A percentile compares a stretch with the other conserved stretches of the same genome.
phyloP scores from a whole-genome alignment of 75 land plant species.

The Chamaecyparis obtusa region DNA sequence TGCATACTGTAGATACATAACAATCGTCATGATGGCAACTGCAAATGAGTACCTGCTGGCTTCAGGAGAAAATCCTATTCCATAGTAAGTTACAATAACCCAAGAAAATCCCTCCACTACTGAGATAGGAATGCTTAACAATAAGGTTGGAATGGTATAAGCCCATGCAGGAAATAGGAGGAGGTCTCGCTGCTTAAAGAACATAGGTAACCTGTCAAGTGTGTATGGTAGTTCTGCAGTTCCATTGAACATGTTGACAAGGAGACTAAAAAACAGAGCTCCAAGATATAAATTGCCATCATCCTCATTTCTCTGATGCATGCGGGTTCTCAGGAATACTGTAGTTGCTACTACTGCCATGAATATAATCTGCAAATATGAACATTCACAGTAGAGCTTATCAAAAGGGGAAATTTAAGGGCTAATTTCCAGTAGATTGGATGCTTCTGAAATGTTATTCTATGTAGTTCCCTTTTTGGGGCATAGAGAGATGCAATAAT shows the following conservation, averaged over 20 bases:
- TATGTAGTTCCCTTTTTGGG: too few relatives aligned
- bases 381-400: background rate
- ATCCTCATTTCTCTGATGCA: slow-evolving; percentile 16
- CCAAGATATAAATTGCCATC: slow-evolving; percentile 21
- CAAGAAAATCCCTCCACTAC: slow-evolving; percentile 27
- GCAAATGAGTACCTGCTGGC: slow-evolving; percentile 19
- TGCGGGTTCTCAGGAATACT: slow-evolving; percentile 20
- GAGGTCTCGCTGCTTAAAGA: slow-evolving; percentile 24
- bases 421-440: background rate
- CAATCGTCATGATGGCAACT: background rate
- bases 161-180: slow-evolving; percentile 29
- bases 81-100: slow-evolving; percentile 24
- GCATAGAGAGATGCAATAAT: too few relatives aligned
- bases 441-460: background rate
- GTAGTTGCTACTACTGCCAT: slow-evolving; percentile 20
- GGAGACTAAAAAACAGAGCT: slow-evolving; percentile 27
- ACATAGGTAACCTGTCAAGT: slow-evolving; percentile 22
- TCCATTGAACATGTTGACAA: slow-evolving; percentile 36
- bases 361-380: slow-evolving; percentile 41
- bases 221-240: slow-evolving; percentile 29
- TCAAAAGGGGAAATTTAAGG: background rate
- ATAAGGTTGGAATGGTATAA: slow-evolving; percentile 13
- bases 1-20: background rate
- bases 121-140: slow-evolving; percentile 29
- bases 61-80: slow-evolving; percentile 32